A percentile compares a stretch with the other conserved stretches of the same genome.
Conservation (phyloP, 1,284 basidiomycete genomes). For the Ceratobasidium sp. region DNA sequence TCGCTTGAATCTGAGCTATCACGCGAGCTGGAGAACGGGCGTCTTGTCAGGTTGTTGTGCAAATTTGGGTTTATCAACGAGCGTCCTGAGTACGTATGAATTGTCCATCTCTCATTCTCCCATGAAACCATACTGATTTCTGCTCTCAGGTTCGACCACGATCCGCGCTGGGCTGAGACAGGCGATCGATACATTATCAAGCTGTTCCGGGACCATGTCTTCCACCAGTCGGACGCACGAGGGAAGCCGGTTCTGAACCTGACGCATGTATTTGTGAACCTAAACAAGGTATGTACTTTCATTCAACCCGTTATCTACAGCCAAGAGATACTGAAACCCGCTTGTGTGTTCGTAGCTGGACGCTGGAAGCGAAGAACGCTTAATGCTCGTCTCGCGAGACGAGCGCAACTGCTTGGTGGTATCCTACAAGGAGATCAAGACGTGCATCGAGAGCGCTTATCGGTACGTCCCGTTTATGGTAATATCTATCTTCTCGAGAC, state of each 20-base stretch:
- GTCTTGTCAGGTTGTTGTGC: constrained; percentile 90
- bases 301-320: neutral
- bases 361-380: constrained; percentile 90
- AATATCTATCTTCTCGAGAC: neutral
- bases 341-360: constrained; percentile 73
- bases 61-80: constrained; percentile 99
- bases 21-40: constrained; percentile 95
- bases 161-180: constrained; percentile 97
- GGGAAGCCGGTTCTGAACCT: constrained; percentile 93
- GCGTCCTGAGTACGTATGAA: constrained; percentile 86
- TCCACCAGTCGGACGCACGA: constrained; percentile 95
- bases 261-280: constrained; percentile 87
- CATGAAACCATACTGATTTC: constrained; percentile 4
- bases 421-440: constrained; percentile 92
- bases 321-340: constrained; percentile 30
- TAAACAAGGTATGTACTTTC: constrained; percentile 76
- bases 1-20: constrained; percentile 86
- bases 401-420: constrained; percentile 98
- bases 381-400: constrained; percentile 95
- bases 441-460: constrained; percentile 87
- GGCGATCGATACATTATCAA: constrained; percentile 98
- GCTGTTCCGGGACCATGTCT: constrained; percentile 98
- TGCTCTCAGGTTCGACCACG: constrained; percentile 84
- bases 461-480: constrained; percentile 60
- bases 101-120: neutral